Percentiles rank a stretch among this genome's conserved stretches.
phyloP scores from a whole-genome alignment of 106 monocot genomes.

The Dendrobium huoshanense region DNA sequence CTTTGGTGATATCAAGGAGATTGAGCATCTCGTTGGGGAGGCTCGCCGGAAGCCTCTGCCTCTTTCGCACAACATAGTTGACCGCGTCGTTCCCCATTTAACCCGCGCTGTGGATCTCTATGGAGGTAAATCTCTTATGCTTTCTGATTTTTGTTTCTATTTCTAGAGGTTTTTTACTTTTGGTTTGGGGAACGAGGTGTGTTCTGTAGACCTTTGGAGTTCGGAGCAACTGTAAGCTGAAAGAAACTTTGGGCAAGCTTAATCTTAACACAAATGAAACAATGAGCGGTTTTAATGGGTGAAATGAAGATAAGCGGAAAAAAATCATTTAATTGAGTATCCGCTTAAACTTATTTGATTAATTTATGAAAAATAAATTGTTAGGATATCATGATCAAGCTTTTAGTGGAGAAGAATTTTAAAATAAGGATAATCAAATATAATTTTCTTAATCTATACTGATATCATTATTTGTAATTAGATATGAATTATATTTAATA shows the following conservation, averaged over 20 bases:
- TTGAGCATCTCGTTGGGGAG: conserved; percentile 5
- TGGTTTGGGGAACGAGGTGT: not conserved
- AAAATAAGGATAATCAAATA: too few relatives aligned
- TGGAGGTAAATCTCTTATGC: conserved; percentile 13
- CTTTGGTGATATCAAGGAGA: conserved; percentile 28
- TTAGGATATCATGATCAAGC: too few relatives aligned
- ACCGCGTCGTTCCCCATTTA: conserved; percentile 30
- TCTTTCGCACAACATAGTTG: conserved; percentile 30
- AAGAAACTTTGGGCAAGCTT: not conserved
- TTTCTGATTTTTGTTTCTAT: not conserved
- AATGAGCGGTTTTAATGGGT: too few relatives aligned
- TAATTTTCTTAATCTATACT: too few relatives aligned
- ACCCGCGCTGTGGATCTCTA: conserved; percentile 10
- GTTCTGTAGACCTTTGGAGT: not conserved
- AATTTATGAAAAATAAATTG: too few relatives aligned
- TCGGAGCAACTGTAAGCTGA: not conserved
- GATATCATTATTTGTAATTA: too few relatives aligned
- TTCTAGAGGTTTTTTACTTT: not conserved
- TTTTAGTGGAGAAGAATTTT: too few relatives aligned
- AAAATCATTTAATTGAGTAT: too few relatives aligned
- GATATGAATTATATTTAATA: too few relatives aligned
- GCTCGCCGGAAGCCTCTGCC: conserved; percentile 39
- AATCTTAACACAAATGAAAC: too few relatives aligned
- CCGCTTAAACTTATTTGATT: too few relatives aligned
- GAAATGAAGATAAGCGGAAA: too few relatives aligned